These are phyloP conservation scores for Russula ochroleuca DNA, from an alignment of 768 basidiomycete genomes.

Conservation along the genomic window DNA sequence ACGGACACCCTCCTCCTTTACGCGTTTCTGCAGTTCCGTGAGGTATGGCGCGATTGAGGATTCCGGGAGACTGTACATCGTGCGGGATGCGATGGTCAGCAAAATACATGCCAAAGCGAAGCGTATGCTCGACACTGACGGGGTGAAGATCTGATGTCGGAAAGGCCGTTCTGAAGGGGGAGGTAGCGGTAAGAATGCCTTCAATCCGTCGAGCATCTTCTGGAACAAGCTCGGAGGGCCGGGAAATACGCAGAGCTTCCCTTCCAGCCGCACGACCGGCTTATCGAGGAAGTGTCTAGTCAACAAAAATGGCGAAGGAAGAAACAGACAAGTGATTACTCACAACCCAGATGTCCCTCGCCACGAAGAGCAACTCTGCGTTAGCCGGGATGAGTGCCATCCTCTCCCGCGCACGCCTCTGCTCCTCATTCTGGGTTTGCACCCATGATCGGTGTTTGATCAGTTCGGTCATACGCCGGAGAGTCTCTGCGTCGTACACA, in stretches of 20 bases:
- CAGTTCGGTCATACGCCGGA: constrained; percentile 64
- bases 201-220: constrained; percentile 69
- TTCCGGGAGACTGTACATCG: constrained; percentile 55
- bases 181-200: constrained; percentile 74
- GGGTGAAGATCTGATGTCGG: constrained; percentile 80
- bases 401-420: constrained; percentile 67
- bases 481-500: constrained; percentile 71
- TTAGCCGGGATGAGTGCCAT: constrained; percentile 88
- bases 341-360: constrained; percentile 82
- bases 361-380: constrained; percentile 77
- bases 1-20: constrained; percentile 70
- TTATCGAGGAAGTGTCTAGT: constrained; percentile 33
- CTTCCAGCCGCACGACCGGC: constrained; percentile 83
- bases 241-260: constrained; percentile 87
- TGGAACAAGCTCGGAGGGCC: constrained; percentile 86
- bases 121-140: constrained; percentile 40
- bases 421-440: constrained; percentile 63
- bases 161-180: constrained; percentile 67
- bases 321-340: constrained; percentile 30
- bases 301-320: background rate
- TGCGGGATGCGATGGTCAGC: constrained; percentile 6
- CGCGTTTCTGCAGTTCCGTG: constrained; percentile 67
- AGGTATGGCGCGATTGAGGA: constrained; percentile 86
- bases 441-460: constrained; percentile 54
- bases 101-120: constrained; percentile 12